These are phyloP conservation scores for Populus hybrid DNA, from an alignment of 441 rosid genomes.

Conservation along the genomic window DNA sequence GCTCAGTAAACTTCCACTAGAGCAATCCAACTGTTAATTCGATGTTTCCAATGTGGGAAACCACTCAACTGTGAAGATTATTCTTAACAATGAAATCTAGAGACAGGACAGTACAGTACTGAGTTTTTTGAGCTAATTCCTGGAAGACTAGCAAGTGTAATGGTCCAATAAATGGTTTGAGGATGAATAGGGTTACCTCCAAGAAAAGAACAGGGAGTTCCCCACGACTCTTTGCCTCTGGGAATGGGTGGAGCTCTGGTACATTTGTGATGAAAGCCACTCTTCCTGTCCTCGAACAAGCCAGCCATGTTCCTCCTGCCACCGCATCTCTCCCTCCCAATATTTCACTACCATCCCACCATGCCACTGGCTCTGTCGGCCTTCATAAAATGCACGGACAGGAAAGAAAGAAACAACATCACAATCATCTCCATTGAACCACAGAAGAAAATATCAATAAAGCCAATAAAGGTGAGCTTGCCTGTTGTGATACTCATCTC, in stretches of 20 bases:
- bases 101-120: not conserved
- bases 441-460: not conserved
- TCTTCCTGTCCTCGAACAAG: conserved; percentile 52
- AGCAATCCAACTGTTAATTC: not conserved
- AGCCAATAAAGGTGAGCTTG: conserved; percentile 9
- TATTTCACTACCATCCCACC: conserved; percentile 60
- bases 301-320: conserved; percentile 78
- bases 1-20: not conserved
- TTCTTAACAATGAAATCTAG: not conserved
- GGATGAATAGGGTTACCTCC: conserved; percentile 28
- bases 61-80: too few relatives aligned
- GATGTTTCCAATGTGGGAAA: not conserved
- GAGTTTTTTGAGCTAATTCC: not conserved
- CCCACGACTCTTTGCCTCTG: conserved; percentile 53
- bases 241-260: conserved; percentile 49
- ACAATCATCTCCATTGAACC: not conserved
- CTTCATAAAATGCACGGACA: conserved; percentile 17
- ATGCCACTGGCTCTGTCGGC: conserved; percentile 53
- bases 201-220: conserved; percentile 66
- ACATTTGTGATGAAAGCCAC: conserved; percentile 69
- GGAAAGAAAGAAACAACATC: not conserved
- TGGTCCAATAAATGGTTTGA: not conserved
- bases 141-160: not conserved
- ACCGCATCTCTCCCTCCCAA: conserved; percentile 60
- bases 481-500: conserved; percentile 75